These are phyloP conservation scores for Lachnellula occidentalis DNA, from an alignment of 2,329 filamentous ascomycete species.

Conservation along the genomic window DNA sequence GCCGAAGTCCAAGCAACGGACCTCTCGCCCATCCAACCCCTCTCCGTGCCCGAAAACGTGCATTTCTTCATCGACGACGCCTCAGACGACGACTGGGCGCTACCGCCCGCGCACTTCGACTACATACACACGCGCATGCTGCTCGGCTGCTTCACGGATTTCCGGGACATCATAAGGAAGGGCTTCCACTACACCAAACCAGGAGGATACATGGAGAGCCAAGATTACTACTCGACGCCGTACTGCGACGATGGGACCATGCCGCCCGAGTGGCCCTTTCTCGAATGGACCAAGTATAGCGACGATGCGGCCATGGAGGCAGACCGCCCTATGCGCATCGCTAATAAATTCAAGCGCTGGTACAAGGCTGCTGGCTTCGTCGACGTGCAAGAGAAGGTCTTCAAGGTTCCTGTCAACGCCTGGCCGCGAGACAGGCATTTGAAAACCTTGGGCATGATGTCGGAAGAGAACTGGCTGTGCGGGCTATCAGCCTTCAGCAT, in stretches of 20 bases:
- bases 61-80: constrained; percentile 56
- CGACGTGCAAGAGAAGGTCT: constrained; percentile 46
- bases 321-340: constrained; percentile 20
- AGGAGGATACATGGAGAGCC: constrained; percentile 43
- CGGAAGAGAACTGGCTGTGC: constrained; percentile 24
- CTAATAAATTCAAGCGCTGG: constrained; percentile 22
- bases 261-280: constrained; percentile 20
- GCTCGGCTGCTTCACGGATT: constrained; percentile 23
- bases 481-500: constrained; percentile 25
- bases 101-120: constrained; percentile 45
- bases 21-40: constrained; percentile 62
- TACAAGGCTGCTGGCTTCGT: constrained; percentile 46
- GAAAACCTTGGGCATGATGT: constrained; percentile 23
- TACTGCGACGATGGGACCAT: constrained; percentile 40
- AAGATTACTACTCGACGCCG: constrained; percentile 38
- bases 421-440: constrained; percentile 42
- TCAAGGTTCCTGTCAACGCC: constrained; percentile 49
- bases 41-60: constrained; percentile 64
- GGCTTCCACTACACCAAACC: constrained; percentile 34
- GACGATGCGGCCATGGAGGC: constrained; percentile 21
- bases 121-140: constrained; percentile 49
- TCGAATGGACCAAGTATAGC: constrained; percentile 18
- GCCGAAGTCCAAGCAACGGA: constrained; percentile 57
- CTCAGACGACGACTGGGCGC: constrained; percentile 39
- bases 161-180: constrained; percentile 17